Evolutionary conservation across 2,329 filamentous ascomycete genomes (phyloP).

Genomic region (Paraphoma sp.): DNA sequence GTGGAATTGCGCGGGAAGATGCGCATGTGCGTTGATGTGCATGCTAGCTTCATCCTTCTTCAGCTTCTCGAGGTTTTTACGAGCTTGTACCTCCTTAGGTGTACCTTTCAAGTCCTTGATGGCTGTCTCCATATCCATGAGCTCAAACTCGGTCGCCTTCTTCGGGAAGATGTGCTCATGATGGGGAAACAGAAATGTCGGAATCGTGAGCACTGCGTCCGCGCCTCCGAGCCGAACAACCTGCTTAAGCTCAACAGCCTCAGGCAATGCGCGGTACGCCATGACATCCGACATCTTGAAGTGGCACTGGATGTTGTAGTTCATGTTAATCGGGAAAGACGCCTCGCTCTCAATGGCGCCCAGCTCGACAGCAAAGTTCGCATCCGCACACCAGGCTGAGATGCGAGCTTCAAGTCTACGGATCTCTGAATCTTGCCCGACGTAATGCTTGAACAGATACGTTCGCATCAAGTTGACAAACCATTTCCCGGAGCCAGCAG

Average conservation of each 20-base stretch:
- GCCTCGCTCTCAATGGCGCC: constrained; percentile 54
- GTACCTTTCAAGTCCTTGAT: constrained; percentile 53
- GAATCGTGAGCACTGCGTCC: constrained; percentile 57
- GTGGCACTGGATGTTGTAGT: constrained; percentile 56
- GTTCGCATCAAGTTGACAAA: constrained; percentile 55
- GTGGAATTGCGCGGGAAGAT: constrained; percentile 58
- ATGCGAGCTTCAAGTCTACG: constrained; percentile 55
- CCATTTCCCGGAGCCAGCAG: constrained; percentile 59
- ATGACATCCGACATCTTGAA: constrained; percentile 57
- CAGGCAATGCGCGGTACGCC: constrained; percentile 56
- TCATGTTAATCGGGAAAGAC: constrained; percentile 57
- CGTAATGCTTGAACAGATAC: constrained; percentile 59
- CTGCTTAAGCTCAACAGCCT: constrained; percentile 53
- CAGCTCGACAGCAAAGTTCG: constrained; percentile 60
- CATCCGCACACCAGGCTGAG: constrained; percentile 58
- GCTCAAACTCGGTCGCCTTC: constrained; percentile 43
- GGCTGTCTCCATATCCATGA: constrained; percentile 44
- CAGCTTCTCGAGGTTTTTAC: constrained; percentile 49
- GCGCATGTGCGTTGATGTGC: constrained; percentile 56
- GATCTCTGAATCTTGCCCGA: constrained; percentile 53
- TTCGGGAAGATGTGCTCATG: constrained; percentile 61
- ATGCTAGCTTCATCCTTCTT: constrained; percentile 58
- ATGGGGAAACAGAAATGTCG: constrained; percentile 59
- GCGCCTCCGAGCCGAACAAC: constrained; percentile 60
- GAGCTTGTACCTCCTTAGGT: constrained; percentile 51